phyloP scores from a whole-genome alignment of 257 asterid genomes.

The Leptodermis oblonga region DNA sequence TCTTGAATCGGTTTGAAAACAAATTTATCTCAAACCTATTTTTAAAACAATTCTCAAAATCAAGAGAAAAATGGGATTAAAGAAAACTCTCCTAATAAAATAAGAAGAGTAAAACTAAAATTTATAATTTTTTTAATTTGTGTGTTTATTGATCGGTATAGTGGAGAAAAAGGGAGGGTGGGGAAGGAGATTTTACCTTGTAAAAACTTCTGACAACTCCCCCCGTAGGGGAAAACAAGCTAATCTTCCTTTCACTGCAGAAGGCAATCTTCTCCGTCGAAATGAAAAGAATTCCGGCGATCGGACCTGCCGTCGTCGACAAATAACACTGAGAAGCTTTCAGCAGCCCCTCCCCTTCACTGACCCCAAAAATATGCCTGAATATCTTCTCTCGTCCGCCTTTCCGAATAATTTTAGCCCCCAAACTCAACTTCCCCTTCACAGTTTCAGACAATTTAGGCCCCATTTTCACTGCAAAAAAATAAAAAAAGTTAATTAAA shows the following conservation, averaged over 20 bases:
- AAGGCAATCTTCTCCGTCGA: slow-evolving; percentile 64
- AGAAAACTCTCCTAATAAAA: too few relatives aligned
- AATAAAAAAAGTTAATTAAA: neutral
- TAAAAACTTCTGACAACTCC: slow-evolving; percentile 45
- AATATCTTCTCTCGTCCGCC: slow-evolving; percentile 78
- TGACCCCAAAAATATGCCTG: slow-evolving; percentile 44
- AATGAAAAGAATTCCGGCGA: slow-evolving; percentile 73
- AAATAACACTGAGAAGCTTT: slow-evolving; percentile 91
- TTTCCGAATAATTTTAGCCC: slow-evolving; percentile 58
- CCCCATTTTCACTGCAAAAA: slow-evolving; percentile 56
- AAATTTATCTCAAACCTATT: too few relatives aligned
- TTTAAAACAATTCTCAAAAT: too few relatives aligned
- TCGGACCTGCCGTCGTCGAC: slow-evolving; percentile 84
- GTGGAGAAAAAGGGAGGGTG: too few relatives aligned
- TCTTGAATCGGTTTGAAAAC: too few relatives aligned
- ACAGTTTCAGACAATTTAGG: slow-evolving; percentile 68
- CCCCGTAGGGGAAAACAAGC: slow-evolving; percentile 41
- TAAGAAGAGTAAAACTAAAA: too few relatives aligned
- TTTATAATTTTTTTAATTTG: too few relatives aligned
- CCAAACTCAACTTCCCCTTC: slow-evolving; percentile 77
- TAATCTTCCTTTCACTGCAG: slow-evolving; percentile 76
- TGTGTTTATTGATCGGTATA: too few relatives aligned
- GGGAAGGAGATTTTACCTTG: slow-evolving; percentile 47
- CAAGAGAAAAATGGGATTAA: too few relatives aligned
- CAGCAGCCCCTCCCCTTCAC: slow-evolving; percentile 49